Percentiles rank a stretch among this genome's conserved stretches.
phyloP scores from a whole-genome alignment of 2,329 filamentous ascomycete species.

The Fusarium globosum region DNA sequence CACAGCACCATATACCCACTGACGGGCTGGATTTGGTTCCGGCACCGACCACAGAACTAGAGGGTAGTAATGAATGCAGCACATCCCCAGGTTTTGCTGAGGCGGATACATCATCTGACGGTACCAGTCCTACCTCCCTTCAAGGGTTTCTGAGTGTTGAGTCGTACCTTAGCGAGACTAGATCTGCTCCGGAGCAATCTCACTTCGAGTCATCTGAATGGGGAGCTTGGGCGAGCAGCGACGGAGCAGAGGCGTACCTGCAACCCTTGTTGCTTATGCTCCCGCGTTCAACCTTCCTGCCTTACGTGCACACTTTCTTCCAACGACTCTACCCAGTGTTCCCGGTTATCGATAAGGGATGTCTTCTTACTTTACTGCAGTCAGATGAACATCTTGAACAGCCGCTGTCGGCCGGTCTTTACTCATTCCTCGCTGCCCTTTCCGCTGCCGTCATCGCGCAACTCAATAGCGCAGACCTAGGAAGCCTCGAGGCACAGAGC shows the following conservation, averaged over 20 bases:
- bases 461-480: conserved; percentile 23
- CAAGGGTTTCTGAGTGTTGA: neutral
- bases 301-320: conserved; percentile 34
- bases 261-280: neutral
- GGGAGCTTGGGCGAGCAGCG: neutral
- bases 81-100: neutral
- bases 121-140: neutral
- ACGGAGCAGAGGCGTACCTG: neutral
- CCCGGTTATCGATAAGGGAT: conserved; percentile 29
- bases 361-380: conserved; percentile 12
- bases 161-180: neutral
- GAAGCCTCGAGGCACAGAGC: neutral
- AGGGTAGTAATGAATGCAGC: neutral
- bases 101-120: neutral
- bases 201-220: neutral
- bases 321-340: conserved; percentile 37
- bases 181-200: neutral
- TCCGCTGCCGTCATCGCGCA: conserved; percentile 35
- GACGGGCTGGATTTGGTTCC: neutral
- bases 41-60: neutral
- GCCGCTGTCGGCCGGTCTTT: neutral
- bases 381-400: neutral
- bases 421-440: conserved; percentile 31
- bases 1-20: neutral
- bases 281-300: conserved; percentile 2